These are phyloP conservation scores for Cladophialophora carrionii DNA, from an alignment of 2,329 filamentous ascomycete genomes.

Conservation along the genomic window DNA sequence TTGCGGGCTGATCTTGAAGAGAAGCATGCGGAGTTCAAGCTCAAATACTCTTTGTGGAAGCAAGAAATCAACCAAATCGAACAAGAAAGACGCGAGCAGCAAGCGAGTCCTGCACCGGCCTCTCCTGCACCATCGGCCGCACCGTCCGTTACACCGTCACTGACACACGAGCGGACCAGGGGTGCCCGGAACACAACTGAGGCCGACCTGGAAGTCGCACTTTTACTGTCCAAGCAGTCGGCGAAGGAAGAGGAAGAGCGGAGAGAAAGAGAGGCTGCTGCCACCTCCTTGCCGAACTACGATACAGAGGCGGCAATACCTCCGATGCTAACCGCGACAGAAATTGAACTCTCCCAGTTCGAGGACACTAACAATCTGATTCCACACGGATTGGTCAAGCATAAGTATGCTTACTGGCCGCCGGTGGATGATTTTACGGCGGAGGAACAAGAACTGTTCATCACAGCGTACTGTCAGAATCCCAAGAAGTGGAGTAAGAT, in stretches of 20 bases:
- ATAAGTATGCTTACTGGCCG: constrained; percentile 52
- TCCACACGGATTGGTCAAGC: constrained; percentile 45
- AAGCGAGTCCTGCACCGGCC: constrained; percentile 45
- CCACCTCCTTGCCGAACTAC: constrained; percentile 50
- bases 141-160: constrained; percentile 40
- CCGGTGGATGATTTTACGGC: constrained; percentile 53
- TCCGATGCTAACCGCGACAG: constrained; percentile 51
- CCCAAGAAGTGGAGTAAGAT: constrained; percentile 59
- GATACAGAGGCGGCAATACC: constrained; percentile 53
- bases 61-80: constrained; percentile 50
- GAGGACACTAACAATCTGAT: constrained; percentile 53
- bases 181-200: constrained; percentile 55
- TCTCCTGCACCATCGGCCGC: constrained; percentile 42
- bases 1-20: constrained; percentile 47
- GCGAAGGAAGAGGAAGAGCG: constrained; percentile 53
- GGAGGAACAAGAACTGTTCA: constrained; percentile 53
- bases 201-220: constrained; percentile 54
- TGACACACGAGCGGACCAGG: constrained; percentile 47
- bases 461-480: constrained; percentile 52
- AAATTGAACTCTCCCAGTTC: constrained; percentile 48
- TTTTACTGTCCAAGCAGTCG: constrained; percentile 54
- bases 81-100: constrained; percentile 45
- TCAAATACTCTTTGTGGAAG: constrained; percentile 52
- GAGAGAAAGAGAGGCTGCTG: constrained; percentile 48
- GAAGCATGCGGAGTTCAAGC: constrained; percentile 47